Evolutionary conservation across 2,329 filamentous ascomycete genomes (phyloP).

Genomic region (Fusarium falciforme): DNA sequence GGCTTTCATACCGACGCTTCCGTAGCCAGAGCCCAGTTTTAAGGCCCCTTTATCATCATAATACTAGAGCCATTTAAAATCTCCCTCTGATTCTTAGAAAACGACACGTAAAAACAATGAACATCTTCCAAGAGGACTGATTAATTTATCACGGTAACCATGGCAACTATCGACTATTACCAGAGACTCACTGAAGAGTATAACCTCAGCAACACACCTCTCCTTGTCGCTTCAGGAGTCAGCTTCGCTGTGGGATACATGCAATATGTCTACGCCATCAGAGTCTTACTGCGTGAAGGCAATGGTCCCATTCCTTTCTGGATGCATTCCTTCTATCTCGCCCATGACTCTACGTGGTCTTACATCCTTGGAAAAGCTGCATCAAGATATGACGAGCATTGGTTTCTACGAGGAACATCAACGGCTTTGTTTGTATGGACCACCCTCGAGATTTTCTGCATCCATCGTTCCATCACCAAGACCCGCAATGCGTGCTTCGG

Average conservation of each 20-base stretch:
- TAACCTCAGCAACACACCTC: not conserved
- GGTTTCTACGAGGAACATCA: not conserved
- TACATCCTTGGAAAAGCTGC: not conserved
- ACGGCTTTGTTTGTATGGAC: not conserved
- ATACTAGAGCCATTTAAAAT: not conserved
- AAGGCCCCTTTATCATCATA: not conserved
- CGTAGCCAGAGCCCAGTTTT: not conserved
- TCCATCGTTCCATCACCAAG: not conserved
- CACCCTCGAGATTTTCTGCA: not conserved
- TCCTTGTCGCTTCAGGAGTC: not conserved
- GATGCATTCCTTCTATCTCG: constrained; percentile 13
- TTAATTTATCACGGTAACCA: not conserved
- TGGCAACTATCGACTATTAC: not conserved
- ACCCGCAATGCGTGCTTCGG: not conserved
- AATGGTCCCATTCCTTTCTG: constrained; percentile 17
- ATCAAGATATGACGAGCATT: not conserved
- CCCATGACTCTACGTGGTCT: not conserved
- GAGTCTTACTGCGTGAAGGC: not conserved
- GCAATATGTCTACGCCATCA: constrained; percentile 18
- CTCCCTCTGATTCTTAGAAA: not conserved
- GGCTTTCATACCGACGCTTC: not conserved
- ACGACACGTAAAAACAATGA: not conserved
- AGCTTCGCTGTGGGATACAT: not conserved
- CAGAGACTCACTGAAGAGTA: not conserved
- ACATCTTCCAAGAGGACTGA: not conserved